Evolutionary conservation across 495 filamentous ascomycete species (phyloP).

Genomic region (Cudoniella acicularis): DNA sequence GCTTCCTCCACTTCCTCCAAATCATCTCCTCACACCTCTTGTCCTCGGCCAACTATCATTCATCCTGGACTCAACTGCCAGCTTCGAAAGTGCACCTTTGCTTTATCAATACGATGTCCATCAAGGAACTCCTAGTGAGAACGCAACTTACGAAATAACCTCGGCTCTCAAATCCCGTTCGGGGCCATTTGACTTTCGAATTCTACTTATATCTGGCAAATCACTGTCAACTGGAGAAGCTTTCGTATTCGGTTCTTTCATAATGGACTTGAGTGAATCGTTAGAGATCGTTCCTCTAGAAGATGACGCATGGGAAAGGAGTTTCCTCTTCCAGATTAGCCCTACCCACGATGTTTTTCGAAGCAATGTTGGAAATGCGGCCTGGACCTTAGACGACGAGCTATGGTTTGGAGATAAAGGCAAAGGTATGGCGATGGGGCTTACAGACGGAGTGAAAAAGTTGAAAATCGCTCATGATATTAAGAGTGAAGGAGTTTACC

Average conservation of each 20-base stretch:
- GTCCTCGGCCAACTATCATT: background rate
- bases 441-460: background rate
- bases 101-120: background rate
- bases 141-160: background rate
- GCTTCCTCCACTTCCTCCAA: background rate
- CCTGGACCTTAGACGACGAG: background rate
- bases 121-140: background rate
- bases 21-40: background rate
- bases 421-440: background rate
- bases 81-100: background rate
- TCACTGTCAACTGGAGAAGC: background rate
- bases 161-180: background rate
- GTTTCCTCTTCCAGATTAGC: background rate
- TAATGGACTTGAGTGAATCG: background rate
- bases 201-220: background rate
- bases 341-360: conserved; percentile 2
- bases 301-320: background rate
- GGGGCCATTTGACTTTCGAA: background rate
- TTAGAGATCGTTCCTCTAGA: background rate
- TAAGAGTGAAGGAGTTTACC: background rate
- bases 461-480: background rate
- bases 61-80: background rate
- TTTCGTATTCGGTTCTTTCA: background rate
- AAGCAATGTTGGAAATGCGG: background rate
- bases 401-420: background rate